These are phyloP conservation scores for Stylosanthes scabra DNA, from an alignment of 331 rosid genomes.

Conservation along the genomic window DNA sequence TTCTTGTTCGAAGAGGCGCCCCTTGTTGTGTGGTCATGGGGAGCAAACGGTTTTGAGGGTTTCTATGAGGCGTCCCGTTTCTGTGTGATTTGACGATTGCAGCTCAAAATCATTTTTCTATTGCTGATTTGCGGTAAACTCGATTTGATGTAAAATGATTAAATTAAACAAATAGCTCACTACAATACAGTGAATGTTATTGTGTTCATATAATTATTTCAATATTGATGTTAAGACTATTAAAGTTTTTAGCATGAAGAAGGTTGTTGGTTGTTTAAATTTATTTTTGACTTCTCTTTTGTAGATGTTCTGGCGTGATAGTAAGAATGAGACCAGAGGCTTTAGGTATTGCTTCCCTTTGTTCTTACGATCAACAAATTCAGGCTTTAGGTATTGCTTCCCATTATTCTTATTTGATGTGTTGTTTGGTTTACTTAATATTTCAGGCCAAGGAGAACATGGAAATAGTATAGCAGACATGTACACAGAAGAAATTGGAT, in stretches of 20 bases:
- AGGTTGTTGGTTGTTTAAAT: slow-evolving; percentile 33
- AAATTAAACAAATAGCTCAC: slow-evolving; percentile 2
- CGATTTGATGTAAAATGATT: too few relatives aligned
- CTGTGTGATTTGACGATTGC: too few relatives aligned
- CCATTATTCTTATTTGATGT: too few relatives aligned
- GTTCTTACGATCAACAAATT: slow-evolving; percentile 21
- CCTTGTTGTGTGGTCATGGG: too few relatives aligned
- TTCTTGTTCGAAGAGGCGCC: too few relatives aligned
- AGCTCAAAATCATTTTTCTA: too few relatives aligned
- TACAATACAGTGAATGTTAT: slow-evolving; percentile 3
- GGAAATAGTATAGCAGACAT: slow-evolving; percentile 60
- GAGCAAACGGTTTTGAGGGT: too few relatives aligned
- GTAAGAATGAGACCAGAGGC: slow-evolving; percentile 90
- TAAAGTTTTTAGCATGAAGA: slow-evolving; percentile 22
- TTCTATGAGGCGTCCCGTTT: too few relatives aligned
- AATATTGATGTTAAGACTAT: slow-evolving; percentile 6
- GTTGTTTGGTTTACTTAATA: slow-evolving; percentile 38
- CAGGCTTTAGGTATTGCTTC: too few relatives aligned
- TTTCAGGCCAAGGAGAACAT: slow-evolving; percentile 89
- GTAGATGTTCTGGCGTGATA: slow-evolving; percentile 96
- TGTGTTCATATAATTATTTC: not conserved
- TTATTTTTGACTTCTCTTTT: slow-evolving; percentile 39
- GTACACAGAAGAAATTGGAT: slow-evolving; percentile 31
- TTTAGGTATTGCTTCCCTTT: slow-evolving; percentile 72
- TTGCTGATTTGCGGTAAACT: too few relatives aligned